These are phyloP conservation scores for Dictyostelium capitatum DNA, from an alignment of 78 protist species.

Conservation along the genomic window DNA sequence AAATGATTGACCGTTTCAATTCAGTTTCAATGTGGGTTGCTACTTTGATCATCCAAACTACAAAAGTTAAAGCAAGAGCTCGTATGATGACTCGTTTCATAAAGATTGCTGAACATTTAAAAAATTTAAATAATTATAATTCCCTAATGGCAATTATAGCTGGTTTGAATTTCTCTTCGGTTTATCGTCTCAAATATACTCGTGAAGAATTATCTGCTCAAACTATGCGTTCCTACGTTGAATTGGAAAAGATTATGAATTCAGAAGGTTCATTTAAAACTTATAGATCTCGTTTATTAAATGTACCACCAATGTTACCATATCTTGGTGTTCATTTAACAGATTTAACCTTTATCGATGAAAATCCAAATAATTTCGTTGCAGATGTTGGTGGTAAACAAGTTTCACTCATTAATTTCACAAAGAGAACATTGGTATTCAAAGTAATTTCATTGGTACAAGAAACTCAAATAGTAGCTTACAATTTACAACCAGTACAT, in stretches of 20 bases:
- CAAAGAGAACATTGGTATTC: slow-evolving; percentile 79
- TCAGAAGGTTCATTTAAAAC: slow-evolving; percentile 80
- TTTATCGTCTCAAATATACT: slow-evolving; percentile 86
- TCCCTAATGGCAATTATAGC: slow-evolving; percentile 87
- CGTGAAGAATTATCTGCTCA: slow-evolving; percentile 80
- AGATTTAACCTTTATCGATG: slow-evolving; percentile 91
- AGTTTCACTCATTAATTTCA: slow-evolving; percentile 84
- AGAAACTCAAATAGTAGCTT: slow-evolving; percentile 82
- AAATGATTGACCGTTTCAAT: slow-evolving; percentile 84
- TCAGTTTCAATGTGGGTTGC: slow-evolving; percentile 88
- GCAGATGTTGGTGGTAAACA: slow-evolving; percentile 35
- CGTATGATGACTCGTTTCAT: slow-evolving; percentile 79
- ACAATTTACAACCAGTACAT: slow-evolving; percentile 88
- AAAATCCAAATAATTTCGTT: slow-evolving; percentile 77
- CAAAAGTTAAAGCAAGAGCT: slow-evolving; percentile 64
- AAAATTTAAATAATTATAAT: slow-evolving; percentile 83
- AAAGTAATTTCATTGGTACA: slow-evolving; percentile 83
- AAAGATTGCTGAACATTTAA: slow-evolving; percentile 79
- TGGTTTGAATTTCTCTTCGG: slow-evolving; percentile 84
- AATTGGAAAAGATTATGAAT: slow-evolving; percentile 82
- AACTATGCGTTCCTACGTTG: slow-evolving; percentile 22
- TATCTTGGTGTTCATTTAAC: slow-evolving; percentile 87
- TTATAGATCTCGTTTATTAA: slow-evolving; percentile 55
- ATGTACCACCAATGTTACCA: slow-evolving; percentile 50
- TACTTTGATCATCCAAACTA: slow-evolving; percentile 69